Evolutionary conservation across 2,329 filamentous ascomycete species (phyloP).

Genomic region (Pseudocercospora ulei): DNA sequence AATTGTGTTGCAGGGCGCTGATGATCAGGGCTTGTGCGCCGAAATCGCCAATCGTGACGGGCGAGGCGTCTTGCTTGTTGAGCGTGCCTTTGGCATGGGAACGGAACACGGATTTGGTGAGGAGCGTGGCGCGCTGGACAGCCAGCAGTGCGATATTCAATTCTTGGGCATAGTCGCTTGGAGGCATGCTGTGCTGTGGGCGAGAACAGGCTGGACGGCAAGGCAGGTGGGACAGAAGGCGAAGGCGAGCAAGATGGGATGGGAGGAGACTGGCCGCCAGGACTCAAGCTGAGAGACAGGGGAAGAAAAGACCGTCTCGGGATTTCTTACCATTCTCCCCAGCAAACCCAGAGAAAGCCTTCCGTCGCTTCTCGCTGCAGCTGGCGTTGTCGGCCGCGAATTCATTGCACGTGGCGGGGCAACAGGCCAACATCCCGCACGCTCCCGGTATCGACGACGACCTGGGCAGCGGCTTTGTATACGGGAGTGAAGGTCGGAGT

Average conservation of each 20-base stretch:
- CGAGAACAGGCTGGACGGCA: slow-evolving; percentile 8
- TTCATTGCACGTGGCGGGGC: not conserved
- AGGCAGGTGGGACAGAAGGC: slow-evolving; percentile 30
- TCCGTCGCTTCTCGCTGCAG: not conserved
- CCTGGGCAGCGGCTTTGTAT: no score
- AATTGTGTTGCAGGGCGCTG: slow-evolving; percentile 74
- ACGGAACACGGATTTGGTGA: slow-evolving; percentile 69
- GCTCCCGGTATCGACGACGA: no score
- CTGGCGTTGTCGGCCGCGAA: slow-evolving; percentile 6
- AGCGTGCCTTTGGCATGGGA: slow-evolving; percentile 90
- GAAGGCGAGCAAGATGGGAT: slow-evolving; percentile 38
- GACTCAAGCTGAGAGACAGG: slow-evolving; percentile 30
- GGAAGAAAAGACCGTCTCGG: slow-evolving; percentile 1
- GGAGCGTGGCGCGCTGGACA: slow-evolving; percentile 69
- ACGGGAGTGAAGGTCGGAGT: no score
- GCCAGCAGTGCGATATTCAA: slow-evolving; percentile 75
- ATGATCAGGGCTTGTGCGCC: slow-evolving; percentile 96
- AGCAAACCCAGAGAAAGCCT: not conserved
- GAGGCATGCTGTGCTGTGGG: slow-evolving; percentile 31
- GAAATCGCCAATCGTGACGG: slow-evolving; percentile 96
- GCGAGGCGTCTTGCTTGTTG: slow-evolving; percentile 88
- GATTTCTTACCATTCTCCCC: slow-evolving; percentile 5
- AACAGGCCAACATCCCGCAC: no score
- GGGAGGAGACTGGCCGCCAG: slow-evolving; percentile 39
- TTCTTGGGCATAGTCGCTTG: slow-evolving; percentile 60